Base-by-base conservation (phyloP, 306 rosid species). In the Inga oerstediana region DNA sequence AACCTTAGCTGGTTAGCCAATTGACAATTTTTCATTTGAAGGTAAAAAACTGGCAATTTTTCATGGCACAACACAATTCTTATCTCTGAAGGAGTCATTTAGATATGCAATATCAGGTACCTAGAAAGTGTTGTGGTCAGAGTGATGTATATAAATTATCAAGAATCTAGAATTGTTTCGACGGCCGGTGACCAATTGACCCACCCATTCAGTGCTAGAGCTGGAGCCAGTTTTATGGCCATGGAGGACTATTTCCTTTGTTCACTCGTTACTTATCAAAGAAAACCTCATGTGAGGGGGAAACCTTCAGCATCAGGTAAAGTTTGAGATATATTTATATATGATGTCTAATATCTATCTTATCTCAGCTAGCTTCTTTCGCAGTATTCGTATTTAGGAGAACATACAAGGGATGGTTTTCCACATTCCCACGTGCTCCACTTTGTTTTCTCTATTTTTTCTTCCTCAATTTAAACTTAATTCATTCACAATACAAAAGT, bases 201-300 rank as follows among this genome's bases (percentile, higher is more conserved):
- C 44, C 44, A 66, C 41, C 44, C 41, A 16, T n/a, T n/a, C 1
- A 16, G 45, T 68, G 37, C 27, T 2, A 20, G 17, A 68, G 14
- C 22, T 68, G 73, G 46, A 68, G 73, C 73, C 73, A 68, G 6
- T 68, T 68, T 68, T 68, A 16, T 34, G 45, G 41, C 48, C 46
- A 37, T 8, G 48, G 73, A 68, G 73, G 46, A 37, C 73, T 48
- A 68, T 37, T 41, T 68, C 73, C 48, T 67, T 35, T 68, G 37
- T 37, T 19, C 73, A 68, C 46, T 32, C 17, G 10, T 35, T 1
- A 35, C 72, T 5, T 34, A 2, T 68, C 24, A 17, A 16, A 37
- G 24, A 68, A 14, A 34, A 59, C 66, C 32, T 56, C 62, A 7
- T 56, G 27, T 56, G 62, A 6, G 8, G 59, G 22, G 30, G 30